Evolutionary conservation across 164 flowering plant species (phyloP), one percentile per base, ranked within the genome.

Genomic region (Vitis cinerea): DNA sequence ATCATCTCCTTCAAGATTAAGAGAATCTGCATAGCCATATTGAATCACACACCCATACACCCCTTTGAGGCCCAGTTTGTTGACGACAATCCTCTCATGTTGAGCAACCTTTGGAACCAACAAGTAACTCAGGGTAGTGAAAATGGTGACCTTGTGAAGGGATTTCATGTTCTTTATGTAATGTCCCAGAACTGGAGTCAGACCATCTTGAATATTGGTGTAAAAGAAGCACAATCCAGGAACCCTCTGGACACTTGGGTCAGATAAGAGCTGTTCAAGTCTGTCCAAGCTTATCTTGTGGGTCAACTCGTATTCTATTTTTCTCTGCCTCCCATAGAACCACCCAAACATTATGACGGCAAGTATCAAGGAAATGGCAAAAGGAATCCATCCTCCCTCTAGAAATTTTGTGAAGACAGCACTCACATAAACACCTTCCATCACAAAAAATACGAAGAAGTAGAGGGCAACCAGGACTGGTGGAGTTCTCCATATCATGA

Each of bases 301-400:
- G 50, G 81, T 79, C 71, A 82, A 65, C 67, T 92, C 97, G 71
- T 87, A 88, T 16, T 90, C 85, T 3, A 84, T 50, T 81, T 90
- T 90, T 68, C 85, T 87, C 72, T 88, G 90, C 72, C 93, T 80
- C 59, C 93, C 97, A 65, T 92, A 84, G 71, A 81, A 88, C 97
- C 97, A 92, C 13, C 87, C 89, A 71, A 89, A 92, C 97, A 92
- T 92, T 23, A 90, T 81, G 65, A 89, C 75, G 19, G 92, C 90
- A 31, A 92, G 92, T 66, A 89, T 67, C 27, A 89, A 49, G 13
- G 96, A 88, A 60, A 92, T 90, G 76, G 90, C 97, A 61, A 92
- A 89, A n/a, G 96, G 94, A 23, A 90, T 76, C 96, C 96, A 92
- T 62, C 97, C 96, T 55, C 97, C 96, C 73, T 92, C 87, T 0